Conservation (phyloP, 1,139 yeast genomes). For the Kodamaea suecica region DNA sequence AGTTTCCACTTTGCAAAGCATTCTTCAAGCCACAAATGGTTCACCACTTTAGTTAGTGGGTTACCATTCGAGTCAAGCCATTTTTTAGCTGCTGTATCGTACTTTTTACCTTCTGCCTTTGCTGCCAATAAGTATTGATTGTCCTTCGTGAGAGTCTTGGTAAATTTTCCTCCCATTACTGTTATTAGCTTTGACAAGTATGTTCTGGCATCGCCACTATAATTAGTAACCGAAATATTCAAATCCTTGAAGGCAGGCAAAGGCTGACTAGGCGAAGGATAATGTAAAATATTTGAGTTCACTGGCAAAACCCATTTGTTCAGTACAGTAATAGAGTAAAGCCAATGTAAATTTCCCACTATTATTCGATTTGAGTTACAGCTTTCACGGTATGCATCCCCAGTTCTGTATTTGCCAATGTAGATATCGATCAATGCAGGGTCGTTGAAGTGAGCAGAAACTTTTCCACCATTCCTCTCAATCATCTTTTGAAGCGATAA, state of each 20-base stretch:
- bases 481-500: slow-evolving; percentile 28
- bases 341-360: slow-evolving; percentile 75
- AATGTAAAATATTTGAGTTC: slow-evolving; percentile 56
- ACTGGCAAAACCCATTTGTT: slow-evolving; percentile 58
- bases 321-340: slow-evolving; percentile 60
- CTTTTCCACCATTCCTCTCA: slow-evolving; percentile 31
- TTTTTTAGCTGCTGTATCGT: slow-evolving; percentile 66
- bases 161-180: slow-evolving; percentile 73
- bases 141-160: slow-evolving; percentile 61
- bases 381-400: slow-evolving; percentile 41
- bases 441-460: slow-evolving; percentile 19
- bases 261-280: slow-evolving; percentile 61
- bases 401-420: slow-evolving; percentile 62
- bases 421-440: slow-evolving; percentile 48
- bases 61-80: slow-evolving; percentile 31
- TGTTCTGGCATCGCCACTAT: slow-evolving; percentile 77
- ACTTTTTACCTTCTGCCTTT: slow-evolving; percentile 67
- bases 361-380: slow-evolving; percentile 25
- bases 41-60: slow-evolving; percentile 53
- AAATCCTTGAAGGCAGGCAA: slow-evolving; percentile 51
- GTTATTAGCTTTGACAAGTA: slow-evolving; percentile 66
- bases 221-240: slow-evolving; percentile 69
- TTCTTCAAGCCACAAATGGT: slow-evolving; percentile 91
- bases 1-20: slow-evolving; percentile 60
- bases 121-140: slow-evolving; percentile 77